Conservation (phyloP, 78 protist genomes). For the Mastigamoeba balamuthi region DNA sequence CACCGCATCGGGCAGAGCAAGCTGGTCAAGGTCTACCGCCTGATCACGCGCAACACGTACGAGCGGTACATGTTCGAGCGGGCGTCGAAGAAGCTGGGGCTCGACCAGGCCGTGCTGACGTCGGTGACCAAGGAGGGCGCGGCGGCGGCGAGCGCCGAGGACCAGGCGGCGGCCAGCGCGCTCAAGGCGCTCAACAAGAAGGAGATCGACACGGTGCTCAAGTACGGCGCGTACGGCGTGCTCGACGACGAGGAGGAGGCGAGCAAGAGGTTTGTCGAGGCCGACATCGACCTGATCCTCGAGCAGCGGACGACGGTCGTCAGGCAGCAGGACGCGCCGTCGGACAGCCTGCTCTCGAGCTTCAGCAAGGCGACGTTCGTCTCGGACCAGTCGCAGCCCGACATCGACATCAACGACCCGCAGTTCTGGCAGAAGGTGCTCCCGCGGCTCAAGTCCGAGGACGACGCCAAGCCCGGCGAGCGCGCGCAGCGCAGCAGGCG, state of each 20-base stretch:
- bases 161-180: background rate
- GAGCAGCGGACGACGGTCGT: constrained; percentile 15
- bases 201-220: constrained; percentile 42
- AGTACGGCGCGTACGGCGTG: constrained; percentile 57
- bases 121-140: background rate
- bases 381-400: constrained; percentile 1
- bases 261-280: constrained; percentile 42
- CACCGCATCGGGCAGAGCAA: constrained; percentile 97
- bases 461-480: no score
- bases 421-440: constrained; percentile 58
- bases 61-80: constrained; percentile 82
- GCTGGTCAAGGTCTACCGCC: constrained; percentile 76
- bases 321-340: constrained; percentile 13
- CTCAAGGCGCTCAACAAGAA: background rate
- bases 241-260: constrained; percentile 33
- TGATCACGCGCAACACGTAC: constrained; percentile 57
- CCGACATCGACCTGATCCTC: constrained; percentile 63
- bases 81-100: constrained; percentile 72
- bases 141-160: background rate
- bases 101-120: constrained; percentile 28
- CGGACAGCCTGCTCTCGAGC: background rate
- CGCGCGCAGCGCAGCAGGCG: no score
- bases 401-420: constrained; percentile 60
- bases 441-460: constrained; percentile 16
- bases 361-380: constrained; percentile 54